Evolutionary conservation across 2,329 filamentous ascomycete species (phyloP).

Genomic region (Arachnopeziza araneosa): DNA sequence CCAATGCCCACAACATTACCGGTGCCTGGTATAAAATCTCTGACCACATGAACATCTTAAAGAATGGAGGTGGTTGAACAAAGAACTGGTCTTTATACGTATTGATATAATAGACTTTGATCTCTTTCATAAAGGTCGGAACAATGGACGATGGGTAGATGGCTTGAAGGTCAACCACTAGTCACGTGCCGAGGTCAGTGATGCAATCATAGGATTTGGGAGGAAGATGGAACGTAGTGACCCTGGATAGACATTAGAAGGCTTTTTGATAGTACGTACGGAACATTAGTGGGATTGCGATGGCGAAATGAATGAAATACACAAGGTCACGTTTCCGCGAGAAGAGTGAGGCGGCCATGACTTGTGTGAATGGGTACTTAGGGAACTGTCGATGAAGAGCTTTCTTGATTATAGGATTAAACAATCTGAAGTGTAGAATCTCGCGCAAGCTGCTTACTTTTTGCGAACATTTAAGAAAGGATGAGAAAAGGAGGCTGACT

Average conservation of each 20-base stretch:
- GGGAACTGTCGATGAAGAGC: not conserved
- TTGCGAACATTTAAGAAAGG: too few relatives aligned
- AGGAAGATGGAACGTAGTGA: not conserved
- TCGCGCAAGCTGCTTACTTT: too few relatives aligned
- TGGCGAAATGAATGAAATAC: conserved; percentile 55
- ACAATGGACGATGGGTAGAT: conserved; percentile 49
- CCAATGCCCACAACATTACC: conserved; percentile 52
- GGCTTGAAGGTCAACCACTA: conserved; percentile 56
- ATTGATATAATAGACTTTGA: conserved; percentile 52
- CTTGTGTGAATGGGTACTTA: not conserved
- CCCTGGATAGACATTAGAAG: not conserved
- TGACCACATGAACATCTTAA: conserved; percentile 49
- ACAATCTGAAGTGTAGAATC: too few relatives aligned
- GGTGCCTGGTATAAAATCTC: conserved; percentile 58
- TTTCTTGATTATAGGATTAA: not conserved
- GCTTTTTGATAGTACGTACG: conserved; percentile 36
- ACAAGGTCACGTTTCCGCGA: conserved; percentile 28
- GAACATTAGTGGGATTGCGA: conserved; percentile 57
- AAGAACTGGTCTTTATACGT: conserved; percentile 63
- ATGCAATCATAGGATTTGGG: too few relatives aligned
- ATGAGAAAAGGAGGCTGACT: too few relatives aligned
- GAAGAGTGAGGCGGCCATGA: conserved; percentile 25
- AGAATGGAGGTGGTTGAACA: conserved; percentile 52
- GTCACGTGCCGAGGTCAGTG: conserved; percentile 9
- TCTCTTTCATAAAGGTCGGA: conserved; percentile 40